Conservation (phyloP, 345 rosid genomes). For the Linum tenue region DNA sequence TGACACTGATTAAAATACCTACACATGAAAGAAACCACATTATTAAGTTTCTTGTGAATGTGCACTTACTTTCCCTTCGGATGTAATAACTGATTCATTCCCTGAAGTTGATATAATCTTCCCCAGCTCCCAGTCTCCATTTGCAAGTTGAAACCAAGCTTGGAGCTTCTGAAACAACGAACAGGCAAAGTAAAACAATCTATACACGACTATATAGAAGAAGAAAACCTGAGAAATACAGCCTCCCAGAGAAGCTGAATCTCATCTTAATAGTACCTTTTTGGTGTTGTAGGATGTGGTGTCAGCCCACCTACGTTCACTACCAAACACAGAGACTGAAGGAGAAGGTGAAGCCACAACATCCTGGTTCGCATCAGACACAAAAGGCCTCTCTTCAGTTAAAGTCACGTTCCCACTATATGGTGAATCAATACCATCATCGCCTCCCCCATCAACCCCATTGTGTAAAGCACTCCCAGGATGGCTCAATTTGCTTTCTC, state of each 20-base stretch:
- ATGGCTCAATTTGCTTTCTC: conserved; percentile 20
- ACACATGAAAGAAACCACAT: conserved; percentile 6
- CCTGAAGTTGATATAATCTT: conserved; percentile 62
- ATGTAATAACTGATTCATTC: conserved; percentile 52
- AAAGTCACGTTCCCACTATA: conserved; percentile 33
- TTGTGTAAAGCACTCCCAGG: conserved; percentile 33
- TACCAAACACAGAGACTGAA: conserved; percentile 36
- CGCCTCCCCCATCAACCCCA: conserved; percentile 27
- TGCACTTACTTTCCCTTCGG: conserved; percentile 70
- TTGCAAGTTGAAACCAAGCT: conserved; percentile 76
- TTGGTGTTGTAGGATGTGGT: conserved; percentile 56
- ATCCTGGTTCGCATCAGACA: conserved; percentile 39
- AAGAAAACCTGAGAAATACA: conserved; percentile 1
- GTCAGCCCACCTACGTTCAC: conserved; percentile 68
- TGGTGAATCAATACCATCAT: conserved; percentile 65
- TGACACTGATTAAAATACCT: conserved; percentile 12
- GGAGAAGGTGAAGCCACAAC: conserved; percentile 35
- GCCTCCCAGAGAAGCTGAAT: not conserved
- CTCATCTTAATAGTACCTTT: conserved; percentile 44
- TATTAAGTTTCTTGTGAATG: conserved; percentile 4
- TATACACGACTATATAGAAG: not conserved
- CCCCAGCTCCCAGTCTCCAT: conserved; percentile 85
- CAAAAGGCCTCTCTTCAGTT: conserved; percentile 41
- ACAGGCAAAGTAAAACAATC: conserved; percentile 7
- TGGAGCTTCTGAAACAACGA: conserved; percentile 59